phyloP scores from a whole-genome alignment of 345 rosid species.

The Orychophragmus violaceus region DNA sequence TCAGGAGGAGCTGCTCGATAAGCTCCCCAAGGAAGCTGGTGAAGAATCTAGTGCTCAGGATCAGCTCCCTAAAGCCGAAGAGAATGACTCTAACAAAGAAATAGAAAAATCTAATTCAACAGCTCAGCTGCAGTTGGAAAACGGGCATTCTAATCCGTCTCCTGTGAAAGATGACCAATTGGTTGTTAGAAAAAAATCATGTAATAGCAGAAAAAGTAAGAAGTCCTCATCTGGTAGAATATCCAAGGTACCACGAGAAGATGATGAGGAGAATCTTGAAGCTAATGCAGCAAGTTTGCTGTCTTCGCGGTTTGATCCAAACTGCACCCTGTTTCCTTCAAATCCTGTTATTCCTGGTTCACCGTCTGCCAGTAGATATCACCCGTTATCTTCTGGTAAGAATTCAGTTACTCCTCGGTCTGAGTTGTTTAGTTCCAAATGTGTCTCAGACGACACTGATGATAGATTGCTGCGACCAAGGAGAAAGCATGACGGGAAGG shows the following conservation, averaged over 20 bases:
- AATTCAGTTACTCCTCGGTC: constrained; percentile 27
- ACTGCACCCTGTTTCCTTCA: constrained; percentile 67
- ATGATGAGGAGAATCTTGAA: constrained; percentile 93
- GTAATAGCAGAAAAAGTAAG: constrained; percentile 53
- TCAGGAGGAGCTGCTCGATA: constrained; percentile 32
- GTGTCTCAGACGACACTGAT: constrained; percentile 53
- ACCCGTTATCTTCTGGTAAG: constrained; percentile 37
- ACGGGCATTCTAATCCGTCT: constrained; percentile 28
- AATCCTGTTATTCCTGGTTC: constrained; percentile 41
- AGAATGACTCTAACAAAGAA: constrained; percentile 34
- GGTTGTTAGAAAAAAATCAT: constrained; percentile 28
- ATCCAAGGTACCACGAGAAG: constrained; percentile 45
- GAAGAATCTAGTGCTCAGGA: constrained; percentile 36
- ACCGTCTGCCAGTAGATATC: constrained; percentile 36
- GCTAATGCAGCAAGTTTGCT: constrained; percentile 98
- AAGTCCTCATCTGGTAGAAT: constrained; percentile 35
- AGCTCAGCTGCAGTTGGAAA: constrained; percentile 38
- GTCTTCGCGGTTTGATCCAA: constrained; percentile 86
- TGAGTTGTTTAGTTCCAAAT: constrained; percentile 41
- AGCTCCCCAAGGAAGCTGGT: constrained; percentile 28
- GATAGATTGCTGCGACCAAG: constrained; percentile 76
- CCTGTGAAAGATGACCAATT: constrained; percentile 33
- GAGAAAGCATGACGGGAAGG: constrained; percentile 47
- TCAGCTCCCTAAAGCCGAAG: constrained; percentile 33
- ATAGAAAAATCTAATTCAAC: constrained; percentile 31